These are phyloP conservation scores for Venturia aucupariae DNA, from an alignment of 2,329 filamentous ascomycete species.

Conservation along the genomic window DNA sequence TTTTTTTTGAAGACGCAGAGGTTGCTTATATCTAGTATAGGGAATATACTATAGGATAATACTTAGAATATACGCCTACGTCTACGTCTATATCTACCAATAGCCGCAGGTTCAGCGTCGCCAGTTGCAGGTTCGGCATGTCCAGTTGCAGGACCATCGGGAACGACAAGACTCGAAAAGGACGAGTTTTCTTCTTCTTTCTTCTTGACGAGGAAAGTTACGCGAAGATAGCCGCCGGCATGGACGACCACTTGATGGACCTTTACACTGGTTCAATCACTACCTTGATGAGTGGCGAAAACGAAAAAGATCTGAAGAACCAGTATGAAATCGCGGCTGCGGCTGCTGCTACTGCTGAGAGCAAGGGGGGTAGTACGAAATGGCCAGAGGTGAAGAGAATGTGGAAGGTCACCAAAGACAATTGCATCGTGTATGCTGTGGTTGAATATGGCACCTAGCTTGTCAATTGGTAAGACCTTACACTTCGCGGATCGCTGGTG, in stretches of 20 bases:
- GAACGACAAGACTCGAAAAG: too few species aligned
- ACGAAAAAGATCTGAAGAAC: slow-evolving; percentile 20
- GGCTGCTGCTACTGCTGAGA: slow-evolving; percentile 21
- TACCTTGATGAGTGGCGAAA: slow-evolving; percentile 21
- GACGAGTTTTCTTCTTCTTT: background rate
- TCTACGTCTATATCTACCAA: background rate
- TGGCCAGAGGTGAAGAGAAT: slow-evolving; percentile 22
- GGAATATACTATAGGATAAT: too few species aligned
- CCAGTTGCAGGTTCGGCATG: background rate
- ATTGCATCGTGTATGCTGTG: background rate
- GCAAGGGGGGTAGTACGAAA: slow-evolving; percentile 19
- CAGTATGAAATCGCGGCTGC: slow-evolving; percentile 23
- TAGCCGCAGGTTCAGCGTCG: background rate
- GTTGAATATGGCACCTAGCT: too few species aligned
- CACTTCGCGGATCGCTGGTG: too few species aligned
- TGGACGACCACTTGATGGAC: slow-evolving; percentile 23
- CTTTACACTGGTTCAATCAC: slow-evolving; percentile 20
- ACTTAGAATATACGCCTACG: too few species aligned
- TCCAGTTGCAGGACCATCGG: slow-evolving; percentile 8
- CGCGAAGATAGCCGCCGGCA: slow-evolving; percentile 13
- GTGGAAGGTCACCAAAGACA: slow-evolving; percentile 22
- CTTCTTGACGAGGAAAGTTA: background rate
- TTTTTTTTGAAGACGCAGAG: too few species aligned
- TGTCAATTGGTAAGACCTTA: too few species aligned
- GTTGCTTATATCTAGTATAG: too few species aligned